Evolutionary conservation across 108 stramenopile species (phyloP), one percentile per base, ranked within the genome.

Genomic region (Stephanodiscus minutulus): DNA sequence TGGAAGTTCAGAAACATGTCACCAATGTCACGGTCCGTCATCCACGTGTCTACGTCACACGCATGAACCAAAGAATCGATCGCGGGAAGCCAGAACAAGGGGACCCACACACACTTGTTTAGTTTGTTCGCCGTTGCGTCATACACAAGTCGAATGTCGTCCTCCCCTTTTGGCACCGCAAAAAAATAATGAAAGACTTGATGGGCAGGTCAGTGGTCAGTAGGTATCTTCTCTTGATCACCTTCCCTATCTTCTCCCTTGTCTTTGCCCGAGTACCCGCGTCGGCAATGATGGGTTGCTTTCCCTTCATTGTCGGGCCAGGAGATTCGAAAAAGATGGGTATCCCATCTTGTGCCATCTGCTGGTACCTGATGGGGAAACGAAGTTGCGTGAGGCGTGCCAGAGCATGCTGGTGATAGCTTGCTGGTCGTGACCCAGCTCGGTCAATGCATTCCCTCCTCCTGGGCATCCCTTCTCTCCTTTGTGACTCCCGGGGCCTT

Each of bases 81-180:
- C 10, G 81, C 79, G 10, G 85, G 73, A 22, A 85, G 24, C 24
- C 29, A 47, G 47, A 85, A 85, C 15, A 47, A 43, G 3, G 85
- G 85, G 3, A 61, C 39, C 68, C 70, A 82, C 46, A 80, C 10
- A 3, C 58, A 36, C 8, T 27, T 55, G 54, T 85, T 85, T 27
- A 79, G 43, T 12, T 82, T 82, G 52, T 57, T 68, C 15, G 59
- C 56, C 7, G 81, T 74, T 1, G 55, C 82, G 72, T 82, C 82
- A 21, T 70, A 85, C 25, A 85, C 85, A 43, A 85, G 59, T 8
- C 85, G 73, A 36, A 82, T 76, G 41, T 84, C 79, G 15, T n/a
- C 12, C 20, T 41, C 50, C 6, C 78, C 66, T 41, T 82, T 82
- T 1, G 73, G 74, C 0, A 82, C 77, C 22, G 50, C 66, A 50